Conservation (phyloP, 2,329 filamentous ascomycete genomes). For the Neophaeococcomyces mojaviensis region DNA sequence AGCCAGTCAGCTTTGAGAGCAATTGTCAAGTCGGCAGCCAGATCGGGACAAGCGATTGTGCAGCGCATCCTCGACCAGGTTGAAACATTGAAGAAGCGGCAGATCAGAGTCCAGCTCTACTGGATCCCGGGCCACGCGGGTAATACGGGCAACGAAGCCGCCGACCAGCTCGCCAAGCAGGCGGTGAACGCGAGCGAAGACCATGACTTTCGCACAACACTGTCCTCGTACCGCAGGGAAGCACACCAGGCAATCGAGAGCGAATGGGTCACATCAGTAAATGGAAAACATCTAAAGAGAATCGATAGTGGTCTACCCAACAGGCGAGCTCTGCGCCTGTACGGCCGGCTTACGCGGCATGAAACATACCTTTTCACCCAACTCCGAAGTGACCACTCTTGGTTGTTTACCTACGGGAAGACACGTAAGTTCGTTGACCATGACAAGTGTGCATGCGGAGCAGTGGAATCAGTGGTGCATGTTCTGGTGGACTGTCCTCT, state of each 20-base stretch:
- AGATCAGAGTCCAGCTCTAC: constrained; percentile 4
- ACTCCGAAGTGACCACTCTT: constrained; percentile 20
- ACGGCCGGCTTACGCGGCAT: constrained; percentile 14
- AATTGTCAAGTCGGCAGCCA: too few species aligned
- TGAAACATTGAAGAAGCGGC: constrained; percentile 5
- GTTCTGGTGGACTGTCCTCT: constrained; percentile 24
- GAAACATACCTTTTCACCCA: constrained; percentile 19
- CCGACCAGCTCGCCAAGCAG: constrained; percentile 12
- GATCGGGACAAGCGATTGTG: too few species aligned
- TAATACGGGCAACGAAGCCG: constrained; percentile 9
- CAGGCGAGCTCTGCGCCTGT: constrained; percentile 11
- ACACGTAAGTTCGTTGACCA: constrained; percentile 4
- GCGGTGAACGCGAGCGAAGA: constrained; percentile 3
- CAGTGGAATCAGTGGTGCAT: constrained; percentile 19
- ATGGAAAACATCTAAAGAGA: constrained; percentile 5
- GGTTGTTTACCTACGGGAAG: constrained; percentile 17
- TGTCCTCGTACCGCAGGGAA: not conserved
- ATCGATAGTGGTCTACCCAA: constrained; percentile 8
- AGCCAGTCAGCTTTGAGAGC: too few species aligned
- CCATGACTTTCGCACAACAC: not conserved
- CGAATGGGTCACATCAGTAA: not conserved
- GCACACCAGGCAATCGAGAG: not conserved
- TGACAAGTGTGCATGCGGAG: constrained; percentile 20
- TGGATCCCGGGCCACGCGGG: constrained; percentile 11
- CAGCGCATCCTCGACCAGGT: too few species aligned